Evolutionary conservation across 805 yeast genomes (phyloP), one percentile per base, ranked within the genome.

Genomic region (Candida michaelii): DNA sequence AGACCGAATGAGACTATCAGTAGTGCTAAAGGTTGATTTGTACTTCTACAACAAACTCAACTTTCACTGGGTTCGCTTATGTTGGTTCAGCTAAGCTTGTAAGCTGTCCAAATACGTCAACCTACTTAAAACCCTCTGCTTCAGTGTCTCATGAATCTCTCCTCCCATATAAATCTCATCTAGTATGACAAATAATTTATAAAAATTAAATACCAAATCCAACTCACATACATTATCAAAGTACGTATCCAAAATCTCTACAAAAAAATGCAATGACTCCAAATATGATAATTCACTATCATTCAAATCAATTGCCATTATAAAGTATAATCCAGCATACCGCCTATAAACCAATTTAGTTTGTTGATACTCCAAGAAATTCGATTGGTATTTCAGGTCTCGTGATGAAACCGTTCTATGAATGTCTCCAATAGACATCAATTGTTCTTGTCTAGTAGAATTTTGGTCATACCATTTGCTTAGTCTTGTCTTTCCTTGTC

Each of bases 81-180:
- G n/a, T n/a, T n/a, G n/a, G n/a, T n/a, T n/a, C n/a, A n/a, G n/a
- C n/a, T n/a, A n/a, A n/a, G n/a, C n/a, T n/a, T n/a, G n/a, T n/a
- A 41, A 29, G 23, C 40, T 41, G 24, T 88, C 95, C 40, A 88
- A 65, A 48, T 75, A 70, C 44, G 76, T 76, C 30, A 91, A 64
- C 45, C 96, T 63, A 15, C 78, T 78, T 43, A 90, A 62, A 5
- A 91, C 73, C 37, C 71, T 74, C 18, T 74, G 73, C 59, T 86
- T 88, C 50, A 88, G 85, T 1, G 89, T 85, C 57, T 89, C 96
- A 58, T 85, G 89, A 10, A 90, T 71, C 60, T 93, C 97, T 10
- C 99, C 99, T 10, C 90, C 96, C 36, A 88, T 58, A 54, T 84
- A 88, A 59, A 93, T 75, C 62, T 90, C 97, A 60, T 93, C 97